Conservation (phyloP, 768 basidiomycete species). For the Coprinopsis sp. region DNA sequence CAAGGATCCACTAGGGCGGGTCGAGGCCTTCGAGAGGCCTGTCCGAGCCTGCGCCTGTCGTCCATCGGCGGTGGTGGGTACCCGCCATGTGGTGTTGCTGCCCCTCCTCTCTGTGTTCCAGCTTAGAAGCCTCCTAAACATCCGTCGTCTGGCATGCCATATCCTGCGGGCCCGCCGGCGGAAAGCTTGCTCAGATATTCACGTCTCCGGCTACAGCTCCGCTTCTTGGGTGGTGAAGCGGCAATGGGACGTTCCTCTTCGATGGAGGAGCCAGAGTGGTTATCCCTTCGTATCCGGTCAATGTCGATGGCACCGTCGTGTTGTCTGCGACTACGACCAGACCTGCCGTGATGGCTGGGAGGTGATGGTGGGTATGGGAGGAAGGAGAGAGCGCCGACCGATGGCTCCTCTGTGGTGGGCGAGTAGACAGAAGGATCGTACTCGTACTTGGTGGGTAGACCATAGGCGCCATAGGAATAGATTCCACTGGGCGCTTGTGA, state of each 20-base stretch:
- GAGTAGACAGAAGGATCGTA: slow-evolving; percentile 9
- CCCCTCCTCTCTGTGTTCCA: neutral
- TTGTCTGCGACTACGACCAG: slow-evolving; percentile 24
- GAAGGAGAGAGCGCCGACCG: slow-evolving; percentile 30
- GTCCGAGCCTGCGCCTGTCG: too few species aligned
- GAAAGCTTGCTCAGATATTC: slow-evolving; percentile 12
- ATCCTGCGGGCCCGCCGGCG: neutral
- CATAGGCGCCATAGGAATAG: slow-evolving; percentile 18
- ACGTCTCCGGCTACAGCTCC: slow-evolving; percentile 13
- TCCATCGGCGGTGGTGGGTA: too few species aligned
- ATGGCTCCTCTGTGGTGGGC: slow-evolving; percentile 9
- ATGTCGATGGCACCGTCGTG: slow-evolving; percentile 32
- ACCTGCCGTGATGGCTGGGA: slow-evolving; percentile 15
- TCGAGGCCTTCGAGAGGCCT: too few species aligned
- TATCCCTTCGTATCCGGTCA: slow-evolving; percentile 34
- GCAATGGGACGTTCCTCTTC: slow-evolving; percentile 12
- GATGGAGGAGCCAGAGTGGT: slow-evolving; percentile 6
- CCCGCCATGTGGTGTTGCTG: neutral
- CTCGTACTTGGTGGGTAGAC: slow-evolving; percentile 12
- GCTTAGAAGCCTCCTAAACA: slow-evolving; percentile 41
- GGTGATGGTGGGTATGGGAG: slow-evolving; percentile 32
- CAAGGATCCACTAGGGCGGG: too few species aligned
- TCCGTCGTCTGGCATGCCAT: slow-evolving; percentile 29
- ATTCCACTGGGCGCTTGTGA: slow-evolving; percentile 23
- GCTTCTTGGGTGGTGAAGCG: slow-evolving; percentile 4